Evolutionary conservation across 1,284 basidiomycete species (phyloP).

Genomic region (Phellopilus nigrolimitatus): DNA sequence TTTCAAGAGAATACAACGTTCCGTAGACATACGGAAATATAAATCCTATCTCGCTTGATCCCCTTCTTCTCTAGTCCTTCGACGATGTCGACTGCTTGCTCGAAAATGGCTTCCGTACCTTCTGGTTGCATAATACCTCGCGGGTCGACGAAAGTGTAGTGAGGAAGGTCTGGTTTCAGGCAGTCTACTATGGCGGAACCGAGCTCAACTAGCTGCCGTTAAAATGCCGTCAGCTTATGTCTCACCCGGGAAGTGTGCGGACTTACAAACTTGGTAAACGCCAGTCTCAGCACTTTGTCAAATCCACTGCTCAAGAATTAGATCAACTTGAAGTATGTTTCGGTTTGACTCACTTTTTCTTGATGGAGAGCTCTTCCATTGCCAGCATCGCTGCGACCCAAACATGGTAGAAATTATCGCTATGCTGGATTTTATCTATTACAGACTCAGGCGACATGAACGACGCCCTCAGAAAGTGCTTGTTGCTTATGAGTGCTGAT

Average conservation of each 20-base stretch:
- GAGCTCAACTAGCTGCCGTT: conserved; percentile 46
- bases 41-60: conserved; percentile 35
- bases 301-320: not conserved
- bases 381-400: conserved; percentile 40
- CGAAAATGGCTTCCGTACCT: conserved; percentile 38
- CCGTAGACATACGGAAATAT: conserved; percentile 46
- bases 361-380: conserved; percentile 26
- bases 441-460: conserved; percentile 32
- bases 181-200: conserved; percentile 39
- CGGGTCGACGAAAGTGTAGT: conserved; percentile 47
- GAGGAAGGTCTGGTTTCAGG: conserved; percentile 38
- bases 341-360: conserved; percentile 29
- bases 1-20: not conserved
- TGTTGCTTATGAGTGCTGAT: conserved; percentile 11
- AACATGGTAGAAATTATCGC: conserved; percentile 36
- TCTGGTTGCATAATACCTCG: conserved; percentile 12
- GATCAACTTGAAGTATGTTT: not conserved
- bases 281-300: conserved; percentile 11
- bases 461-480: conserved; percentile 4
- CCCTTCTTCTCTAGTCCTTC: conserved; percentile 38
- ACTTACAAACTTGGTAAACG: conserved; percentile 5
- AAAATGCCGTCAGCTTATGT: not conserved
- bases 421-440: conserved; percentile 23
- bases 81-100: conserved; percentile 37
- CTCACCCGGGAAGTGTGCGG: conserved; percentile 10